These are phyloP conservation scores for Plantago coronopus DNA, from an alignment of 305 asterid species.

Conservation along the genomic window DNA sequence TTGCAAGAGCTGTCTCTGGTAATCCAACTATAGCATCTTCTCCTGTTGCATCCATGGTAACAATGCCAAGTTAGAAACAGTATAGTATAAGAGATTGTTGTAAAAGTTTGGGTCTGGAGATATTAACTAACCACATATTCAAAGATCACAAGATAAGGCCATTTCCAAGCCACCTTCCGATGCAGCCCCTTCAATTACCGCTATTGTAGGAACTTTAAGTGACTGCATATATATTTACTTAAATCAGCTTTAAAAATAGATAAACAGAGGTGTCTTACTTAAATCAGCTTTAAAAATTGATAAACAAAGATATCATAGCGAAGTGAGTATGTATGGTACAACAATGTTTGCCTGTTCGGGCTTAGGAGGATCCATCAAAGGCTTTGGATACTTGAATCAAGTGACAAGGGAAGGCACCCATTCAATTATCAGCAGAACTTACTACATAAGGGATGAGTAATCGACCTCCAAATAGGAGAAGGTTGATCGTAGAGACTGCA, in stretches of 20 bases:
- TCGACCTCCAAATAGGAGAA: conserved; percentile 78
- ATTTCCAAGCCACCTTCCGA: conserved; percentile 94
- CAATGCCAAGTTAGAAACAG: conserved; percentile 23
- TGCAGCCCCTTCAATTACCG: conserved; percentile 87
- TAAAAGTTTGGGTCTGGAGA: conserved; percentile 8
- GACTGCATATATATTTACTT: conserved; percentile 37
- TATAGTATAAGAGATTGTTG: not conserved
- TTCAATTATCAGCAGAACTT: conserved; percentile 13
- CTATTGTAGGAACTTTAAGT: conserved; percentile 77
- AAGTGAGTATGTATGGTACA: not conserved
- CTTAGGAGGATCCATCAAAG: not conserved
- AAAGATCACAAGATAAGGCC: conserved; percentile 94
- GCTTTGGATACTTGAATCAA: conserved; percentile 5
- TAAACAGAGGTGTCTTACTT: no score
- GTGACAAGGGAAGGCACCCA: not conserved
- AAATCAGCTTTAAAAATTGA: not conserved
- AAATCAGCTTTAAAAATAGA: conserved; percentile 11
- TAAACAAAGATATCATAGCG: conserved; percentile 1
- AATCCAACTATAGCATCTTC: conserved; percentile 77
- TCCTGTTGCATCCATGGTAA: conserved; percentile 40
- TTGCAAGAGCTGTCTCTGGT: conserved; percentile 96
- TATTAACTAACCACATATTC: conserved; percentile 66
- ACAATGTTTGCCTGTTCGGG: no score
- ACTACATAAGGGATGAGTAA: conserved; percentile 20
- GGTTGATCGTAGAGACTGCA: conserved; percentile 63